A percentile compares a stretch with the other conserved stretches of the same genome.
Conservation (phyloP, 2,329 filamentous ascomycete species). For the Xylariales sp. region DNA sequence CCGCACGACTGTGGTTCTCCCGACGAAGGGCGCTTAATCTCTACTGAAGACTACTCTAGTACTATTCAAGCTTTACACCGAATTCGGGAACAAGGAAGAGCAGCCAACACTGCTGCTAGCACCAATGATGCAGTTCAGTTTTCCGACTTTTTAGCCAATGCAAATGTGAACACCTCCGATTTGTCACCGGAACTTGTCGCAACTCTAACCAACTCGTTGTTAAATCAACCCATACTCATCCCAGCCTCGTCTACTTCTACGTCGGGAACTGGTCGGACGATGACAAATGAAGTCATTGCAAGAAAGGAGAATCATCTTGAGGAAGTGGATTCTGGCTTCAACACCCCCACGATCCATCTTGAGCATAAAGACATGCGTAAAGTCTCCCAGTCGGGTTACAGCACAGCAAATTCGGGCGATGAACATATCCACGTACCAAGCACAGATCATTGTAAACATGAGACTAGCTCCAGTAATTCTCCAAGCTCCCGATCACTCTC, state of each 20-base stretch:
- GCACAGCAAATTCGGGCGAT: conserved; percentile 16
- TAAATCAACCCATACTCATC: conserved; percentile 41
- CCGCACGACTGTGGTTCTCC: background rate
- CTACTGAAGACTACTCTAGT: background rate
- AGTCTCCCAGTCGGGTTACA: conserved; percentile 33
- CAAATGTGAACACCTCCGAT: conserved; percentile 10
- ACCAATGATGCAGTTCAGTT: too few relatives aligned
- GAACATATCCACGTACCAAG: background rate
- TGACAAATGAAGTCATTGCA: conserved; percentile 36
- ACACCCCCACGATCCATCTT: conserved; percentile 12
- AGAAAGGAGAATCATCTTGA: conserved; percentile 38
- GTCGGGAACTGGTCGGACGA: conserved; percentile 27
- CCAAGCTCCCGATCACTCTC: conserved; percentile 23
- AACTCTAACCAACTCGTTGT: conserved; percentile 41
- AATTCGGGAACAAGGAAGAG: background rate
- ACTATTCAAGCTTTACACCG: background rate
- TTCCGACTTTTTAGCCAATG: conserved; percentile 19
- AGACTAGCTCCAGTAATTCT: conserved; percentile 19
- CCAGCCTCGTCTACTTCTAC: conserved; percentile 26
- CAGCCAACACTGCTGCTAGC: conserved; percentile 10
- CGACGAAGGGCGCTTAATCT: background rate
- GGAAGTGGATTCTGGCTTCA: conserved; percentile 16
- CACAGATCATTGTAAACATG: conserved; percentile 10
- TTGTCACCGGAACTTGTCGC: conserved; percentile 33
- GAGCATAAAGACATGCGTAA: conserved; percentile 32